Evolutionary conservation across 1,139 yeast species (phyloP), one percentile per base, ranked within the genome.

Genomic region (Pichia sp.): DNA sequence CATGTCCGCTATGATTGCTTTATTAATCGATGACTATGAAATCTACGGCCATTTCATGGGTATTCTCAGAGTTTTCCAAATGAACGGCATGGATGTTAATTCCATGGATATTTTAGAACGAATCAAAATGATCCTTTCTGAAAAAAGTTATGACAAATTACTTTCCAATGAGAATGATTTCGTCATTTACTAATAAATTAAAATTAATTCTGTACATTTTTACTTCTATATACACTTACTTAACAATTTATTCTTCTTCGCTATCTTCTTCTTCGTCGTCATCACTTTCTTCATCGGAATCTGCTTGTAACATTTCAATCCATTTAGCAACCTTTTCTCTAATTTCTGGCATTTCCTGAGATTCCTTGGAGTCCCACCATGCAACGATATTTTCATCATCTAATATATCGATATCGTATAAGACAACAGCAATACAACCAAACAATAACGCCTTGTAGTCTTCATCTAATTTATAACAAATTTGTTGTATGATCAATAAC

Each of bases 291-390:
- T 68, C 75, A 11, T 67, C 75, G 6, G 76, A 80, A 61, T 86
- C 96, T 63, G 81, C 87, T 60, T 78, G 75, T 48, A 93, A 75
- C 97, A 97, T 90, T 20, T 83, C 87, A 17, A 93, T 75, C 81
- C 91, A 91, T 65, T 83, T 84, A 14, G 70, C 76, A 4, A 88
- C 78, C 54, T 83, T 72, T 38, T 66, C 70, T 53, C 86, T 77
- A 17, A 84, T 83, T 27, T 69, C 68, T 4, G 58, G 62, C 51
- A 75, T 68, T 31, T 70, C 72, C 19, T 71, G 73, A 31, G 76
- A 74, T n/a, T 66, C 65, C 11, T 76, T 67, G 34, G 69, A 63
- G 38, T 75, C 73, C 96, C 96, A 91, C 99, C 99, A 93, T 42
- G 66, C 64, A 59, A 83, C 73, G 35, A 93, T 85, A 51, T 77